Conservation (phyloP, 345 rosid species). For the Syzygium oleosum region DNA sequence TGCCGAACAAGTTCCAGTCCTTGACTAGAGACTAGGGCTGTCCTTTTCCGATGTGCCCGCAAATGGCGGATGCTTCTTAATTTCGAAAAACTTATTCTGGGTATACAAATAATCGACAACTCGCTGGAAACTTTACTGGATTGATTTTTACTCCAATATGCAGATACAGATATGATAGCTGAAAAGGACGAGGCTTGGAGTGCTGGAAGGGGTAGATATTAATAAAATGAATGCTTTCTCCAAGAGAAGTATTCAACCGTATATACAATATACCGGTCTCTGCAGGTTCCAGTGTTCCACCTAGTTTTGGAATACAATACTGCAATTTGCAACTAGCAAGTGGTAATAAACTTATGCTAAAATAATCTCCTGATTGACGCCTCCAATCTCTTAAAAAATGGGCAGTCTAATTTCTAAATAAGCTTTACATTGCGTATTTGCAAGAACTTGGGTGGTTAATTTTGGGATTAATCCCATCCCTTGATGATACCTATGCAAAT, state of each 20-base stretch:
- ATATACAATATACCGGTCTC: too few species aligned
- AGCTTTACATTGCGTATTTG: too few species aligned
- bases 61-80: not conserved
- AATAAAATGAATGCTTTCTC: not conserved
- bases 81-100: not conserved
- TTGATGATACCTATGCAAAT: too few species aligned
- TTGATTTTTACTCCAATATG: not conserved
- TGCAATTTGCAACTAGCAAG: not conserved
- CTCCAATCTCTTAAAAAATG: too few species aligned
- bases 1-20: fast-evolving
- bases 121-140: not conserved
- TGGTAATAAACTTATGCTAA: not conserved
- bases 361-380: too few species aligned
- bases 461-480: too few species aligned
- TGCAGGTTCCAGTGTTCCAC: too few species aligned
- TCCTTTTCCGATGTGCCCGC: not conserved
- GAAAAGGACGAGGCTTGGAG: not conserved
- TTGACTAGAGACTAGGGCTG: not conserved
- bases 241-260: not conserved
- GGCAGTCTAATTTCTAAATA: too few species aligned
- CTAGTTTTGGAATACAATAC: not conserved
- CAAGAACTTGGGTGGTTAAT: too few species aligned
- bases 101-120: not conserved
- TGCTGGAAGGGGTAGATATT: too few species aligned
- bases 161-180: not conserved